Evolutionary conservation across 202 grass and related monocot genomes (phyloP).

Genomic region (Saccharum hybrid): DNA sequence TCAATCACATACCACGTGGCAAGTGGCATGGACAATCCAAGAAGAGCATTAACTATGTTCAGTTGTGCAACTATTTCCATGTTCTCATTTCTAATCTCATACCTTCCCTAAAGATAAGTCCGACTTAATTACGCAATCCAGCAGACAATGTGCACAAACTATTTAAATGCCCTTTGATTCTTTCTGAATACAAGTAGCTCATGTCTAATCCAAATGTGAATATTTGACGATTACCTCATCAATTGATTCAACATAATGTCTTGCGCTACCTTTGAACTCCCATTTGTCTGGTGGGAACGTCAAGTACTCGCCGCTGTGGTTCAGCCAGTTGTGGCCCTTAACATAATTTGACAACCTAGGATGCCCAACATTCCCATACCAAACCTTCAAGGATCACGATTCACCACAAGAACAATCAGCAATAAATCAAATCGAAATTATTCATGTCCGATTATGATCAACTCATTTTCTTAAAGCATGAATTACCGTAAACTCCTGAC

Average conservation of each 20-base stretch:
- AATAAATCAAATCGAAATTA: slow-evolving; percentile 34
- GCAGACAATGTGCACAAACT: background rate
- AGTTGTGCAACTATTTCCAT: background rate
- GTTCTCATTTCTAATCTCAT: slow-evolving; percentile 15
- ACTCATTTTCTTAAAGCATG: background rate
- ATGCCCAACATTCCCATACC: slow-evolving; percentile 83
- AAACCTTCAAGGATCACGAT: slow-evolving; percentile 60
- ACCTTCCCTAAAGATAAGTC: background rate
- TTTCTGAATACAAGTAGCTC: slow-evolving; percentile 29
- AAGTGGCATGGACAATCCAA: slow-evolving; percentile 15
- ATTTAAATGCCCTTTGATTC: background rate
- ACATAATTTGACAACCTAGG: slow-evolving; percentile 66
- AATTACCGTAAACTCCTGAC: slow-evolving; percentile 39
- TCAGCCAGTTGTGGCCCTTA: slow-evolving; percentile 82
- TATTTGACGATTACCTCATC: slow-evolving; percentile 67
- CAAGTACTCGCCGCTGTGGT: slow-evolving; percentile 64
- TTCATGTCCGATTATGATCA: background rate
- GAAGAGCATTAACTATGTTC: background rate
- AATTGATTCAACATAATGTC: slow-evolving; percentile 77
- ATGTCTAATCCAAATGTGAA: slow-evolving; percentile 16
- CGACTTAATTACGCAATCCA: background rate
- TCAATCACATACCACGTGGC: background rate
- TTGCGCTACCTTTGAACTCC: slow-evolving; percentile 79
- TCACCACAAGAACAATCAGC: slow-evolving; percentile 34
- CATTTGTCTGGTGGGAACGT: slow-evolving; percentile 64